Conservation (phyloP, 495 filamentous ascomycete genomes). For the Glutinoglossum americanum region DNA sequence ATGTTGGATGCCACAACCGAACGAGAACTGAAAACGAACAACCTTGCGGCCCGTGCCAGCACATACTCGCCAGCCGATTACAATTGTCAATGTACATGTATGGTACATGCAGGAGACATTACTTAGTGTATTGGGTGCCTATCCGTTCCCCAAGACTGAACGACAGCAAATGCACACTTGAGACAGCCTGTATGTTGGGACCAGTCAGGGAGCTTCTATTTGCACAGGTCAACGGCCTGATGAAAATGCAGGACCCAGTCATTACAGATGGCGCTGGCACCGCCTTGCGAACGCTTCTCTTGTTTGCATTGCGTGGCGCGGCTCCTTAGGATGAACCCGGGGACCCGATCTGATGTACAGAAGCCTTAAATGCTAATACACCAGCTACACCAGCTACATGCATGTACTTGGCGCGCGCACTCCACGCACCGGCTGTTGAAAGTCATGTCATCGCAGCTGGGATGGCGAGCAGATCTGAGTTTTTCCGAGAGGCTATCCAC, state of each 20-base stretch:
- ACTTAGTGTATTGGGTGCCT: background rate
- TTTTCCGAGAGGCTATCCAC: slow-evolving; percentile 30
- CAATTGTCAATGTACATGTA: background rate
- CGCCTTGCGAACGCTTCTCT: background rate
- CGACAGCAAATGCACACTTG: background rate
- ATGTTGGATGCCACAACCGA: background rate
- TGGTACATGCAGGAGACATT: background rate
- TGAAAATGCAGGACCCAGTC: background rate
- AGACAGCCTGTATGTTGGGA: background rate
- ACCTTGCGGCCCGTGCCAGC: slow-evolving; percentile 1
- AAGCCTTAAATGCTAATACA: background rate
- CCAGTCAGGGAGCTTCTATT: background rate
- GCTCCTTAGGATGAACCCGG: background rate
- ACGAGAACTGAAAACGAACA: background rate
- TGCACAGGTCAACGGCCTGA: background rate
- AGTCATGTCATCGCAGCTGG: slow-evolving; percentile 2
- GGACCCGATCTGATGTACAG: background rate
- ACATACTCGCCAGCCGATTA: background rate
- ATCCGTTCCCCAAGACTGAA: background rate
- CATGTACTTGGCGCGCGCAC: background rate
- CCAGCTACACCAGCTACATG: background rate
- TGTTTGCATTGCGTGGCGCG: background rate
- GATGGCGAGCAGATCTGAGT: slow-evolving; percentile 21
- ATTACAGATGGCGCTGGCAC: background rate
- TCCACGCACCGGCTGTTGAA: background rate